Base-by-base conservation (phyloP, 208 protist species). In the Porcisia deanei region DNA sequence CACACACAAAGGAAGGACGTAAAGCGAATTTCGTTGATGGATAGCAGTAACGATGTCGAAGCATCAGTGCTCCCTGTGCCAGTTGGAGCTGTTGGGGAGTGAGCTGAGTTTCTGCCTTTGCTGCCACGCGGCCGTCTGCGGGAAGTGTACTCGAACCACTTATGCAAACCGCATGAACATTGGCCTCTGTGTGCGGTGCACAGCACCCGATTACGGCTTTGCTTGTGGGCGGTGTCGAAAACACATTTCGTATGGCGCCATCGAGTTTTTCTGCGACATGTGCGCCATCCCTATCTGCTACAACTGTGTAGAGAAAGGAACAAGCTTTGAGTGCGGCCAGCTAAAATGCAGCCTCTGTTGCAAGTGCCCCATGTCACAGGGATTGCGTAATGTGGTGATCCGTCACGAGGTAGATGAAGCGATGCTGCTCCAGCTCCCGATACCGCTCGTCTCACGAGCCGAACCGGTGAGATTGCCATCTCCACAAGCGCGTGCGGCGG, bases 261-360 rank as follows among this genome's bases (percentile, higher is more conserved):
- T 85, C 8, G 63, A 79, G 16, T 91, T 85, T 45, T 92, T 90
- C 68, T 96, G 91, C 70, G 83, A 89, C 41, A 69, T 92, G 66
- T 96, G 91, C 71, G 80, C 75, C 30, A 73, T 45, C 43, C 72
- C 88, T 12, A 75, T 96, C 30, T 96, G 92, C 74, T 75, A 75
- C 43, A 43, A 81, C 59, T 96, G 92, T 71, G 54, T 94, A 1
- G 54, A 70, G 14, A 47, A 52, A 12, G 73, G 78, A 20, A 53
- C 20, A 18, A 94, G 87, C 39, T 94, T 96, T 63, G 92, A 96
- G 71, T 76, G 81, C 63, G 92, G 92, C 9, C 57, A 85, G 45
- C 72, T 96, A 41, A 94, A 94, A 73, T 96, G 92, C 75, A 47
- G 25, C 12, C 66, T 75, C 3, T 96, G 92, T 80, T 93, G 90